Conservation (phyloP, 352 stramenopile genomes). For the Albugo laibachii region DNA sequence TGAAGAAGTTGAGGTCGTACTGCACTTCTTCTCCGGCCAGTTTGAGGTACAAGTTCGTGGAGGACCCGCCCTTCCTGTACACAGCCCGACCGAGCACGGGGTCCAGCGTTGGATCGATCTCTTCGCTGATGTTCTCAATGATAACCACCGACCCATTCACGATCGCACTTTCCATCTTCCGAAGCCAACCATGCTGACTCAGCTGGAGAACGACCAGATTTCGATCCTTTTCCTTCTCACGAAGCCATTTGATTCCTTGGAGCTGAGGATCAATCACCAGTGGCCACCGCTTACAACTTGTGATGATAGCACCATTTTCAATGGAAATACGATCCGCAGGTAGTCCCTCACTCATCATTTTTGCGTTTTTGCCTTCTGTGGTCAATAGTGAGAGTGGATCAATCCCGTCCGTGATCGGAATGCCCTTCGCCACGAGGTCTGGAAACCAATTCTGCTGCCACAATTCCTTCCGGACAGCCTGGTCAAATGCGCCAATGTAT, state of each 20-base stretch:
- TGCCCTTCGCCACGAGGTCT: conserved; percentile 79
- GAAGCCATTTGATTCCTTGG: conserved; percentile 97
- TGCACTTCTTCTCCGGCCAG: conserved; percentile 91
- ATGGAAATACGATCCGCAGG: conserved; percentile 94
- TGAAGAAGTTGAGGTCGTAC: conserved; percentile 91
- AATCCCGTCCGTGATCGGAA: conserved; percentile 88
- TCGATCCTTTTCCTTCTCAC: conserved; percentile 86
- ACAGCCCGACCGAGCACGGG: conserved; percentile 89
- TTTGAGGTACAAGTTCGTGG: conserved; percentile 84
- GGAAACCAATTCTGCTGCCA: conserved; percentile 71
- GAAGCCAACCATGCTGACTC: conserved; percentile 92
- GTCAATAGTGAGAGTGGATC: conserved; percentile 92
- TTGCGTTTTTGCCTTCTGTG: conserved; percentile 91
- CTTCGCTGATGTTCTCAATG: conserved; percentile 93
- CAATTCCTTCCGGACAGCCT: conserved; percentile 72
- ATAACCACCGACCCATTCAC: conserved; percentile 91
- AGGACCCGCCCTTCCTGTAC: conserved; percentile 81
- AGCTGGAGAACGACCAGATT: conserved; percentile 87
- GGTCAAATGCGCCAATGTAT: conserved; percentile 95
- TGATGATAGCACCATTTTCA: conserved; percentile 95
- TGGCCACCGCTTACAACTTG: conserved; percentile 93
- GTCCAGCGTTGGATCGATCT: conserved; percentile 94
- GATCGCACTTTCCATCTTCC: conserved; percentile 87
- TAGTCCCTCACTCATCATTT: conserved; percentile 95
- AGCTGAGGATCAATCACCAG: conserved; percentile 95